A percentile compares a stretch with the other conserved stretches of the same genome.
Evolutionary conservation across 2,329 filamentous ascomycete species (phyloP).

Genomic region (Aspergillus aculeatinus): DNA sequence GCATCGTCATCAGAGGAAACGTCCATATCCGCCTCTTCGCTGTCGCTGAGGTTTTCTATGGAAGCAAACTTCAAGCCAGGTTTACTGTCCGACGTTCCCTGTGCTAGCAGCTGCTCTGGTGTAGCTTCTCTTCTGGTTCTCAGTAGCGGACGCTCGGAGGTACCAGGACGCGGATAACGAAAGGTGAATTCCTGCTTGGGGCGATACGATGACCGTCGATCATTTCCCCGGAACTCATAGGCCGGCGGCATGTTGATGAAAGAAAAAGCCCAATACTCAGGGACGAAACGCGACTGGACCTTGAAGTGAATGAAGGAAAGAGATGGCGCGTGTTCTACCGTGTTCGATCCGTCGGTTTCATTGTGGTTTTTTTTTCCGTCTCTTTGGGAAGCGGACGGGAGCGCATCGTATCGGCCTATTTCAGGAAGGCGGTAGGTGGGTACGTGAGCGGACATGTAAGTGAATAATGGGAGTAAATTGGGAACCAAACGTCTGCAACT

Average conservation of each 20-base stretch:
- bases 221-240: conserved; percentile 37
- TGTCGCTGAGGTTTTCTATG: conserved; percentile 44
- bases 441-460: background rate
- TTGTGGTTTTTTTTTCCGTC: background rate
- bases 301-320: background rate
- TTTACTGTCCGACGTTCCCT: conserved; percentile 27
- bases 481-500: too few relatives aligned
- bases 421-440: background rate
- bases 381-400: background rate
- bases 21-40: conserved; percentile 48
- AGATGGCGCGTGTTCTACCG: background rate
- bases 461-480: too few relatives aligned
- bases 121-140: conserved; percentile 35
- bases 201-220: conserved; percentile 24
- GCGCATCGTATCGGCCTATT: background rate
- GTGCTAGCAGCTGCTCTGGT: conserved; percentile 34
- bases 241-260: conserved; percentile 26
- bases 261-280: background rate
- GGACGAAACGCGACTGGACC: background rate
- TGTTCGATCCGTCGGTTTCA: background rate
- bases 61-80: conserved; percentile 35
- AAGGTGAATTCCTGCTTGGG: conserved; percentile 42
- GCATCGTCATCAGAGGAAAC: conserved; percentile 41
- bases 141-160: conserved; percentile 40
- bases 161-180: conserved; percentile 37